Evolutionary conservation across 495 filamentous ascomycete genomes (phyloP), one percentile per base, ranked within the genome.

Genomic region (Amniculicola lignicola): DNA sequence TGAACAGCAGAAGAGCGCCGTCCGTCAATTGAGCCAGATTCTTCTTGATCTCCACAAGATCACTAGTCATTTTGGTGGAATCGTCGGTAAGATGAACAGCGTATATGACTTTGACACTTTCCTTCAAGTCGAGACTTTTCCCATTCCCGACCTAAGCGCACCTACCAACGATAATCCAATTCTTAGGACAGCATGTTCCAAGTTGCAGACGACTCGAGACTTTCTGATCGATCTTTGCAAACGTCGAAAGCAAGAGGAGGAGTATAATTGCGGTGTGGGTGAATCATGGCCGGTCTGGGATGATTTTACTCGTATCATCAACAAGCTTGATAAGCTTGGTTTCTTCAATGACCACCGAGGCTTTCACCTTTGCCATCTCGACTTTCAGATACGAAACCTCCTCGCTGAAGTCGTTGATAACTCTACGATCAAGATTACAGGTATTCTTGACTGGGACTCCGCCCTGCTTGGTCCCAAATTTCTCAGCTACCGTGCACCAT

Each of bases 401-500:
- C 37, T 59, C 7, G 55, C 35, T 1, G 39, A 36, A 10, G 22
- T 49, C 12, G 5, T 10, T 18, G 21, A 51, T 16, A 39, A 51
- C 2, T 1, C 23, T 15, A 37, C 24, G 2, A 37, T 59, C 11
- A 14, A 38, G 2, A 44, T 59, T 22, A 45, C 31, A 1, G 55
- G 55, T 11, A 24, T 59, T 11, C 9, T 59, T 2, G 55, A 59
- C 55, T 59, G 55, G 55, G 46, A 59, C 35, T 3, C 9, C 4
- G 38, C 46, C 2, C 3, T 38, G 2, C 52, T 44, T 46, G 47
- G 25, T 4, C 55, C 55, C 29, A 27, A 37, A 15, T 59, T 44
- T 28, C 15, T 51, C 37, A 24, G 7, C 33, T 35, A 10, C 21
- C 27, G 23, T 4, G 46, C 48, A 1, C 55, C 55, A 19, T 44